phyloP scores from a whole-genome alignment of 345 rosid species.

The Dipteronia dyeriana region DNA sequence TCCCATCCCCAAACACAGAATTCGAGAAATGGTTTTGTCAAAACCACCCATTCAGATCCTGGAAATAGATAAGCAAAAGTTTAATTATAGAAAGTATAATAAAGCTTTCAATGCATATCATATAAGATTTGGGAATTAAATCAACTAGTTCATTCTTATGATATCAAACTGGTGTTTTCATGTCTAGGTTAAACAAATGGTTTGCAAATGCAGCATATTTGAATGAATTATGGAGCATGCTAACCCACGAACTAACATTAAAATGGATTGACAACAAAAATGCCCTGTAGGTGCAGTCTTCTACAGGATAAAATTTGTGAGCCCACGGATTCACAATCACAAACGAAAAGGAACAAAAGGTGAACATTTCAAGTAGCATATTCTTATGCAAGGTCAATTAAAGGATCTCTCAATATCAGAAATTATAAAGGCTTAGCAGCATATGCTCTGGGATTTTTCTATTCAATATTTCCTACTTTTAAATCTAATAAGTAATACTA shows the following conservation, averaged over 20 bases:
- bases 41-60: constrained; percentile 80
- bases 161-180: neutral
- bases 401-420: neutral
- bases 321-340: neutral
- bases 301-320: neutral
- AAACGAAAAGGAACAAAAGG: neutral
- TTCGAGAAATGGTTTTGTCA: constrained; percentile 83
- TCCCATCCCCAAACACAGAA: constrained; percentile 97
- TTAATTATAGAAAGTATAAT: neutral
- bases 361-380: neutral
- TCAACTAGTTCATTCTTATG: neutral
- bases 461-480: neutral
- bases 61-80: constrained; percentile 11
- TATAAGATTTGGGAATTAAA: neutral
- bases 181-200: neutral
- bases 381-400: neutral
- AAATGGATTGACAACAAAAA: neutral
- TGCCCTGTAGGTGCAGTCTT: neutral
- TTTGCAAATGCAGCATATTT: neutral
- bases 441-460: neutral
- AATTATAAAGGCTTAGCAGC: neutral
- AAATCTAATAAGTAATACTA: neutral
- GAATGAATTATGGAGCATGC: neutral
- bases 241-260: neutral
- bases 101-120: neutral